phyloP scores from a whole-genome alignment of 331 rosid genomes.

The Quercus lobata region DNA sequence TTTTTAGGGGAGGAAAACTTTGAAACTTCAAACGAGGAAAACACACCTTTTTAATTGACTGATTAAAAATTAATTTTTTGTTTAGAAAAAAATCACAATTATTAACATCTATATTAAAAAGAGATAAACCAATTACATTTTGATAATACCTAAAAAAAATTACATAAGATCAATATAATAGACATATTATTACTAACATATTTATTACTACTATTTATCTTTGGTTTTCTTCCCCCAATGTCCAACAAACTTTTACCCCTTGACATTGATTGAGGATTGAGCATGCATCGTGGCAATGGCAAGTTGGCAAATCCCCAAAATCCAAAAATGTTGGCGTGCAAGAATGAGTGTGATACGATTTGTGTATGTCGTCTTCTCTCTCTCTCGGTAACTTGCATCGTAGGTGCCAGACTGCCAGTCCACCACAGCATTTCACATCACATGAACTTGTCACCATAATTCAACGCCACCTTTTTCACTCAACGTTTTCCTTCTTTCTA shows the following conservation, averaged over 20 bases:
- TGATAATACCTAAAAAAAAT: too few relatives aligned
- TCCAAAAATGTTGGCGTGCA: not conserved
- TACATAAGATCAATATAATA: too few relatives aligned
- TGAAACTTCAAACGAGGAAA: too few relatives aligned
- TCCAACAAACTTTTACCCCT: not conserved
- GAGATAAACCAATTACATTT: too few relatives aligned
- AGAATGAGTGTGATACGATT: not conserved
- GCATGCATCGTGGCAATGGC: not conserved
- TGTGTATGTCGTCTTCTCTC: not conserved
- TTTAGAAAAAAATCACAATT: too few relatives aligned
- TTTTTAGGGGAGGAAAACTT: too few relatives aligned
- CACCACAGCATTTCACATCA: not conserved
- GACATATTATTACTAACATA: not conserved
- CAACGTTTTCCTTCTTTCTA: not conserved
- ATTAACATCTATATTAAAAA: too few relatives aligned
- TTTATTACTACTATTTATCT: not conserved
- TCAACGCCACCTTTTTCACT: not conserved
- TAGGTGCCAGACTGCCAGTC: not conserved
- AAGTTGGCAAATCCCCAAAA: not conserved
- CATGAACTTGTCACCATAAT: not conserved
- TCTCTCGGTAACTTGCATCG: not conserved
- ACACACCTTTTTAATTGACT: fast-evolving
- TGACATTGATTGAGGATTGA: not conserved
- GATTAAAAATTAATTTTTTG: too few relatives aligned
- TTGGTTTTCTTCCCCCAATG: not conserved